Conservation (phyloP, 306 rosid species). For the Vachellia collinsii region DNA sequence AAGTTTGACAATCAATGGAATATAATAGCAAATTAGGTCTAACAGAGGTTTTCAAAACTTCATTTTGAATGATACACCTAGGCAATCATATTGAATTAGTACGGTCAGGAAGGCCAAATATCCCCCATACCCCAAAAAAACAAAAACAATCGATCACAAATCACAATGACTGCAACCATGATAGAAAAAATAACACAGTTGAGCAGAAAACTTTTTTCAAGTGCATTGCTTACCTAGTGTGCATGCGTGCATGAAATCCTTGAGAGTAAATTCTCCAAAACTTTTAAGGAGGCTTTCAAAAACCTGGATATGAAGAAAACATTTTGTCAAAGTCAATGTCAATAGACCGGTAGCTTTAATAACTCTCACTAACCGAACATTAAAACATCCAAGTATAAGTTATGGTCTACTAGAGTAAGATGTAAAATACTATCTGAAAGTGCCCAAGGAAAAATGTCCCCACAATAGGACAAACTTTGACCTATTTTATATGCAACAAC, state of each 20-base stretch:
- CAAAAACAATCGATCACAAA: background rate
- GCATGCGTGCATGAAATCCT: conserved; percentile 72
- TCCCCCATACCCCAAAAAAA: conserved; percentile 2
- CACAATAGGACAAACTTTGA: background rate
- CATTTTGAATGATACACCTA: background rate
- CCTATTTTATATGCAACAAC: background rate
- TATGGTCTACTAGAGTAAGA: background rate
- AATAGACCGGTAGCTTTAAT: conserved; percentile 3
- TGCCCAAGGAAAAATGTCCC: background rate
- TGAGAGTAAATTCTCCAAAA: conserved; percentile 45
- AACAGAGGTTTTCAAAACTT: conserved; percentile 11
- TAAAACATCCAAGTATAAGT: conserved; percentile 8
- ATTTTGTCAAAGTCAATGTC: conserved; percentile 27
- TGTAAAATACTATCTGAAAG: conserved; percentile 8
- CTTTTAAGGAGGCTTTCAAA: conserved; percentile 42
- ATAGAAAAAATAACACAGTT: conserved; percentile 6
- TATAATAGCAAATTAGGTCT: conserved; percentile 23
- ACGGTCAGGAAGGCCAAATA: conserved; percentile 21
- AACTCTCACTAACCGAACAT: conserved; percentile 25
- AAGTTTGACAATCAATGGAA: conserved; percentile 9
- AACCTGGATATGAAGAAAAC: conserved; percentile 52
- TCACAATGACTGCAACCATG: conserved; percentile 1
- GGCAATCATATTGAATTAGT: conserved; percentile 23
- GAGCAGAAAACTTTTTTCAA: conserved; percentile 14
- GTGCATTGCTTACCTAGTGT: conserved; percentile 57